These are phyloP conservation scores for Globisporangium paddicum DNA, from an alignment of 352 stramenopile species.

Conservation along the genomic window DNA sequence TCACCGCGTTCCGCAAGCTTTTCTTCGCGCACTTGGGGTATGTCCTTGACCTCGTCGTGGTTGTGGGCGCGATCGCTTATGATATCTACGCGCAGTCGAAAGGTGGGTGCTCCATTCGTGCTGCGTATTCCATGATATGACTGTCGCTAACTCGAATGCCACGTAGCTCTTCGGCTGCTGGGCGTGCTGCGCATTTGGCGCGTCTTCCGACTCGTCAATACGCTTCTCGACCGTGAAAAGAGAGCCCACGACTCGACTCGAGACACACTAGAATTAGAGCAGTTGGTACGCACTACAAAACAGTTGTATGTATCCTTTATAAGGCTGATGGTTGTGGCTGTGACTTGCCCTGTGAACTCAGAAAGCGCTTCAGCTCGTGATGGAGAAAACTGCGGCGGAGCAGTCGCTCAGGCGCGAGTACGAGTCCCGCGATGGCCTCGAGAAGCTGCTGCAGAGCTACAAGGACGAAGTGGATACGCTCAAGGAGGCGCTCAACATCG, in stretches of 20 bases:
- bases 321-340: background rate
- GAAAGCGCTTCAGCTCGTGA: constrained; percentile 34
- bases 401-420: constrained; percentile 61
- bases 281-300: constrained; percentile 20
- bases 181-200: constrained; percentile 57
- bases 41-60: constrained; percentile 34
- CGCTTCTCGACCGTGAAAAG: constrained; percentile 44
- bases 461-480: constrained; percentile 73
- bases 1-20: constrained; percentile 31
- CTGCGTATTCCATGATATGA: background rate
- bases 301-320: too few relatives aligned
- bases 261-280: constrained; percentile 38
- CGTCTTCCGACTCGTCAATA: constrained; percentile 47
- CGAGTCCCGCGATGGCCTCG: constrained; percentile 38
- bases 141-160: background rate
- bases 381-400: constrained; percentile 42
- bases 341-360: constrained; percentile 1
- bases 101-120: constrained; percentile 21
- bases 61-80: constrained; percentile 22
- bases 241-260: constrained; percentile 31
- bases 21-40: constrained; percentile 69
- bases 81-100: constrained; percentile 54
- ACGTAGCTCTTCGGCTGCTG: constrained; percentile 37
- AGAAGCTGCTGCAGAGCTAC: constrained; percentile 55
- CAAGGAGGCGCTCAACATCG: constrained; percentile 71